These are phyloP conservation scores for Mycena kentingensis DNA, from an alignment of 768 basidiomycete genomes.

Conservation along the genomic window DNA sequence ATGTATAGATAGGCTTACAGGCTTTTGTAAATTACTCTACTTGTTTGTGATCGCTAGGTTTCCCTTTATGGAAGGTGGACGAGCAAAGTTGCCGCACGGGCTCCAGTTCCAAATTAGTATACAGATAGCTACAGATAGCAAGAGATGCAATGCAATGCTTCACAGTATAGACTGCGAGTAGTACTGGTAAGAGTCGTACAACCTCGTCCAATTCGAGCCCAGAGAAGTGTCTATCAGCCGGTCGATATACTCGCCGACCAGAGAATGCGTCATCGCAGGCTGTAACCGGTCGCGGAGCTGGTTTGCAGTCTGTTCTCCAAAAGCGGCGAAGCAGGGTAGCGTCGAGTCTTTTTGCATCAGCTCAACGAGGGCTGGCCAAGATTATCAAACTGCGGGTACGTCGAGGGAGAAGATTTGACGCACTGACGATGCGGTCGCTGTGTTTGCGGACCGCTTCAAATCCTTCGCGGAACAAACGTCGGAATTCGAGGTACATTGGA, in stretches of 20 bases:
- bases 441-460: slow-evolving; percentile 95
- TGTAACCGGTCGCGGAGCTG: slow-evolving; percentile 94
- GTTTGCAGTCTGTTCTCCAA: slow-evolving; percentile 87
- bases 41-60: too few relatives aligned
- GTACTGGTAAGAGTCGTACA: slow-evolving; percentile 97
- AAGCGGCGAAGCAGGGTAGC: slow-evolving; percentile 86
- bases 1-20: too few relatives aligned
- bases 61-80: neutral
- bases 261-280: slow-evolving; percentile 79
- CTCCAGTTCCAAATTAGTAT: slow-evolving; percentile 4
- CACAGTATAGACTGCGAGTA: slow-evolving; percentile 86
- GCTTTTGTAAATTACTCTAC: too few relatives aligned
- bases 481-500: slow-evolving; percentile 81
- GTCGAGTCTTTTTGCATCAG: slow-evolving; percentile 98
- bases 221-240: slow-evolving; percentile 86
- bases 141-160: slow-evolving; percentile 24
- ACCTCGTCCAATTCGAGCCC: slow-evolving; percentile 90
- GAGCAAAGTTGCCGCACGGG: neutral
- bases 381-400: slow-evolving; percentile 8
- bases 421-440: slow-evolving; percentile 93
- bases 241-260: slow-evolving; percentile 89
- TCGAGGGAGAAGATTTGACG: slow-evolving; percentile 28
- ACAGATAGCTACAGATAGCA: slow-evolving; percentile 21
- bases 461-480: slow-evolving; percentile 83
- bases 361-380: slow-evolving; percentile 69